These are phyloP conservation scores for Boletales sp. DNA, from an alignment of 768 basidiomycete genomes.

Conservation along the genomic window DNA sequence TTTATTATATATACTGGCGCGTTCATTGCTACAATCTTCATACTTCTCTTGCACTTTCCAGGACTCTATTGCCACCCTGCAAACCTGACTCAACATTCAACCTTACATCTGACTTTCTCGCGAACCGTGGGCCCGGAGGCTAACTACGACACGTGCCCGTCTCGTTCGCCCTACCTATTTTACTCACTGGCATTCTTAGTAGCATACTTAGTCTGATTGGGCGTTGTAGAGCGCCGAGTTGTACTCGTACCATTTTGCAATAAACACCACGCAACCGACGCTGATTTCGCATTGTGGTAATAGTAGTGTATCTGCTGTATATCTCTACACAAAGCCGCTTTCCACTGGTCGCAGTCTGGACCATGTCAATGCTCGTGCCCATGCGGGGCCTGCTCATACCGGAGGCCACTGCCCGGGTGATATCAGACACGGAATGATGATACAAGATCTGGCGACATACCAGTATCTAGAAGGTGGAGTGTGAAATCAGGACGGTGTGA, in stretches of 20 bases:
- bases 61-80: slow-evolving; percentile 20
- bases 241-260: slow-evolving; percentile 31
- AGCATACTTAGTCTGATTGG: slow-evolving; percentile 26
- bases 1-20: slow-evolving; percentile 21
- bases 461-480: slow-evolving; percentile 41
- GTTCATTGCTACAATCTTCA: slow-evolving; percentile 30
- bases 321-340: slow-evolving; percentile 7
- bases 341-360: not conserved
- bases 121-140: slow-evolving; percentile 7
- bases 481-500: slow-evolving; percentile 3
- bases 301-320: slow-evolving; percentile 9
- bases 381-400: slow-evolving; percentile 82
- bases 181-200: slow-evolving; percentile 31
- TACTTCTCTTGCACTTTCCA: slow-evolving; percentile 22
- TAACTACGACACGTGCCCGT: slow-evolving; percentile 9
- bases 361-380: slow-evolving; percentile 41
- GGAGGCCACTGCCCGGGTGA: slow-evolving; percentile 62
- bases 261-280: slow-evolving; percentile 16
- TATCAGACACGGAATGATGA: not conserved
- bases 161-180: slow-evolving; percentile 24
- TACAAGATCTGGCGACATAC: slow-evolving; percentile 29
- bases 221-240: slow-evolving; percentile 31
- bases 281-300: slow-evolving; percentile 6
- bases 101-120: slow-evolving; percentile 16
- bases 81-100: slow-evolving; percentile 12